Conservation (phyloP, 2,329 filamentous ascomycete genomes). For the Epichloe sp. region DNA sequence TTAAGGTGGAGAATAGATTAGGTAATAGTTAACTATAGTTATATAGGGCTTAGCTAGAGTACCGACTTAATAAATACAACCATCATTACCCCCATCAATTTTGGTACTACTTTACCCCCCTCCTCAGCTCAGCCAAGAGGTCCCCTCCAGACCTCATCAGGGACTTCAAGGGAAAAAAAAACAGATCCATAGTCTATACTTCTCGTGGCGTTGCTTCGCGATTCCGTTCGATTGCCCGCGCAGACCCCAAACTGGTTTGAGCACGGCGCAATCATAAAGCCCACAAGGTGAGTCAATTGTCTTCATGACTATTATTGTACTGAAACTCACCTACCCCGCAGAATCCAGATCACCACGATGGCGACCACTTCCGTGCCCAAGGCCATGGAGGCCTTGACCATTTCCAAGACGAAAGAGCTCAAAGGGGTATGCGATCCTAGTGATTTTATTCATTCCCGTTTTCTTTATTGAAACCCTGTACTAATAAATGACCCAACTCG, state of each 20-base stretch:
- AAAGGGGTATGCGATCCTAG: constrained; percentile 33
- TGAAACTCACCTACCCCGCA: not conserved
- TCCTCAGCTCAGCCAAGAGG: constrained; percentile 8
- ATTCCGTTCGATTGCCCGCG: constrained; percentile 8
- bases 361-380: constrained; percentile 28
- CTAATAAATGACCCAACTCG: not conserved
- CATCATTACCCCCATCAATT: too few species aligned
- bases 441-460: not conserved
- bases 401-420: constrained; percentile 48
- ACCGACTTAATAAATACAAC: too few species aligned
- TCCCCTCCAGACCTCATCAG: constrained; percentile 3
- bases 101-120: too few species aligned
- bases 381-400: constrained; percentile 36
- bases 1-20: too few species aligned
- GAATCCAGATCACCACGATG: constrained; percentile 20
- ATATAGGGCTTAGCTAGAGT: too few species aligned
- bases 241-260: constrained; percentile 1
- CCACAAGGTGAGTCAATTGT: constrained; percentile 4
- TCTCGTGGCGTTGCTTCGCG: not conserved
- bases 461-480: not conserved
- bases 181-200: not conserved
- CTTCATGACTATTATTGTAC: not conserved
- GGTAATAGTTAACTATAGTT: too few species aligned
- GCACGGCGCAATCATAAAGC: constrained; percentile 3
- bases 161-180: constrained; percentile 15